Evolutionary conservation across 352 stramenopile species (phyloP), one percentile per base, ranked within the genome.

Genomic region (Pythium chondricola): DNA sequence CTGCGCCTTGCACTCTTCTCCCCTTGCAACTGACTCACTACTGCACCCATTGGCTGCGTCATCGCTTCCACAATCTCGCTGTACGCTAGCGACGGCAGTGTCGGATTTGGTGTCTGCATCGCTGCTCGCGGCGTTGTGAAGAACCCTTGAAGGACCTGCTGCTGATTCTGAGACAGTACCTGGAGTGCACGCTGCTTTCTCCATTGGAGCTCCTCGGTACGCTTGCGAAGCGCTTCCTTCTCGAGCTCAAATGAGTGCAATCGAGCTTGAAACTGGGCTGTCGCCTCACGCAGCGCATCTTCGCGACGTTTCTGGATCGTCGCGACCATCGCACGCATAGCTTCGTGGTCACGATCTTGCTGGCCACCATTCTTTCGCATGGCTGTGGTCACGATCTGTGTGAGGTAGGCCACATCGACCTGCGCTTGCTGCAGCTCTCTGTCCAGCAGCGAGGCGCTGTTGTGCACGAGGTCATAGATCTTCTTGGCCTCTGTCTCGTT

Each of bases 121-220:
- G 52, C 33, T 5, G 26, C 29, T 18, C 26, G 37, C n/a, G 56
- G 42, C 11, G 57, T 48, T 4, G 56, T 44, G 25, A 75, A 83
- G 53, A 82, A 83, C 0, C 43, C 61, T 37, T 73, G 63, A 42
- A 85, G 69, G 4, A 70, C 67, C 3, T 63, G 14, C 18, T 85
- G 74, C 30, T 85, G 74, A 46, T 81, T 80, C 6, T 63, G 63
- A n/a, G 71, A 76, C 18, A 85, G 57, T 8, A 83, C 71, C 37
- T 85, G 55, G 2, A 85, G 50, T 13, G 71, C 74, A 24, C 52
- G 66, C 42, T 83, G 67, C 42, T 77, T 79, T 1, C 51, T 65
- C 11, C 51, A 52, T 10, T 61, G 54, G 20, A 81, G 49, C 14
- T 69, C 61, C 5, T 71, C 62, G 8, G 58, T 46, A 36, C 73